Evolutionary conservation across 441 rosid genomes (phyloP), one percentile per base, ranked within the genome.

Genomic region (Aquilaria agallochum): DNA sequence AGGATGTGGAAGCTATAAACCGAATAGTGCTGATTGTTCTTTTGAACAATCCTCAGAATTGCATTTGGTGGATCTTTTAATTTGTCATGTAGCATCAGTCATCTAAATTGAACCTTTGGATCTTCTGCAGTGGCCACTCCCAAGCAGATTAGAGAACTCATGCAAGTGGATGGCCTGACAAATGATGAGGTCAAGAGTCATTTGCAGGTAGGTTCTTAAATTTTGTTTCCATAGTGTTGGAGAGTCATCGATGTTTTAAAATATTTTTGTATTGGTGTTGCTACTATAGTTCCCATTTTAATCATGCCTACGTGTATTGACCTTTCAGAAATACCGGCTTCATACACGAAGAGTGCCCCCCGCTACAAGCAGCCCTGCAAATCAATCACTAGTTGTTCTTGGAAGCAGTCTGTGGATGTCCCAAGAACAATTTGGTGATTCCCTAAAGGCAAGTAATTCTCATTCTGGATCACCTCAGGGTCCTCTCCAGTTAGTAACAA

Each of bases 181-280:
- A 95, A 95, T 31, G 99, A 95, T 74, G 99, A 92, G 84, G 97
- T 95, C 34, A 95, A 95, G 82, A 92, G 98, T 68, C 99, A 95
- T 86, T 78, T 92, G 80, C 99, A 94, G 77, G 99, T 91, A 59
- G 59, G 72, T 69, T 68, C 40, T 63, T 57, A 50, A 12, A 45
- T 47, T 61, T 36, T 36, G 5, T 36, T 8, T 36, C 42, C 42
- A 36, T 36, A 8, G 42, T 36, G 7, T 36, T 36, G 5, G 42
- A 8, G 42, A 36, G 7, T 36, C 7, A 8, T 8, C 7, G 42
- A 36, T 36, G 27, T 20, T 50, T 42, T 11, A 9, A 50, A 5
- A 5, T 36, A 4, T 36, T 36, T 8, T 36, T 8, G 7, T 36
- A 8, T 36, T 36, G 7, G 42, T 36, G 6, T 36, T 3, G 6